Evolutionary conservation across 1,284 basidiomycete species (phyloP).

Genomic region (Clitocybe nebularis): DNA sequence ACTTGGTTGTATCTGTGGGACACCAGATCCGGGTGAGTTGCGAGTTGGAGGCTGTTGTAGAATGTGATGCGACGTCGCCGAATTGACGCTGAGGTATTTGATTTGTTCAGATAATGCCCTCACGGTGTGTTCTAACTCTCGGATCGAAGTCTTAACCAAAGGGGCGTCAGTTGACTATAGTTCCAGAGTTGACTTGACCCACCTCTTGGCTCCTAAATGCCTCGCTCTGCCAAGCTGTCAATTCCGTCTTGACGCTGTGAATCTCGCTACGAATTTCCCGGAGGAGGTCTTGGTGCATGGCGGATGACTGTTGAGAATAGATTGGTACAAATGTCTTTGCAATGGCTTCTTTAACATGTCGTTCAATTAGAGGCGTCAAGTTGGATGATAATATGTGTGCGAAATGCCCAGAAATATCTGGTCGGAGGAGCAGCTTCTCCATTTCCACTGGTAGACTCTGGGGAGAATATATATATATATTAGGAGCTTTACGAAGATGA

Average conservation of each 20-base stretch:
- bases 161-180: too few relatives aligned
- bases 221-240: constrained; percentile 74
- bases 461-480: constrained; percentile 7
- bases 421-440: constrained; percentile 70
- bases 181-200: constrained; percentile 20
- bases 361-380: constrained; percentile 69
- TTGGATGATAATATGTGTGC: constrained; percentile 65
- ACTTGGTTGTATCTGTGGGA: constrained; percentile 29
- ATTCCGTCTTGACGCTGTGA: constrained; percentile 67
- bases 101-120: constrained; percentile 72
- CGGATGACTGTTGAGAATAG: constrained; percentile 63
- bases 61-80: constrained; percentile 37
- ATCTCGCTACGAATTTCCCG: constrained; percentile 73
- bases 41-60: constrained; percentile 46
- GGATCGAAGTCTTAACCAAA: constrained; percentile 64
- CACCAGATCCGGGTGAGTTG: constrained; percentile 35
- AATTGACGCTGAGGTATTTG: constrained; percentile 66
- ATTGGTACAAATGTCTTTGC: constrained; percentile 69
- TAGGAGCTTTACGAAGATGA: constrained; percentile 1
- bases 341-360: constrained; percentile 76
- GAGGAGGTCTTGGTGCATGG: constrained; percentile 73
- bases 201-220: constrained; percentile 75
- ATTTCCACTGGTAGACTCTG: constrained; percentile 74
- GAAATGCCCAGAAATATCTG: constrained; percentile 71
- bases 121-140: constrained; percentile 74